Conservation (phyloP, 164 flowering plant species). For the Annona cherimola region DNA sequence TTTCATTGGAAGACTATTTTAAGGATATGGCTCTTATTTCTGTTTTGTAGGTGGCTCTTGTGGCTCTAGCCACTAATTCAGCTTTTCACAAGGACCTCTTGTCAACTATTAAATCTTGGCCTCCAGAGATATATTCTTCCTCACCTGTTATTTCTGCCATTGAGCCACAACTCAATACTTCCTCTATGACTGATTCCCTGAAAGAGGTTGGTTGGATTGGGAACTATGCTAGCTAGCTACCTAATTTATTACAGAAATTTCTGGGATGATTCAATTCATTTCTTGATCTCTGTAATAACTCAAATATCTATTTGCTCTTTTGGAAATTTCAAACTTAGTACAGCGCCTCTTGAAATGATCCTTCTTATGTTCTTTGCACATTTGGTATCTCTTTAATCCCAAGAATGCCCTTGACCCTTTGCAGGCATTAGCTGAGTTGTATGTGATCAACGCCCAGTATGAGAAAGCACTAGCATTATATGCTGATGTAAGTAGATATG, state of each 20-base stretch:
- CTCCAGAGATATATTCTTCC: slow-evolving; percentile 73
- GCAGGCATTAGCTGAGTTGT: slow-evolving; percentile 93
- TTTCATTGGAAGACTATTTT: background rate
- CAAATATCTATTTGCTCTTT: too few species aligned
- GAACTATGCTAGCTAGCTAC: too few species aligned
- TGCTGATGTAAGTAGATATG: slow-evolving; percentile 80
- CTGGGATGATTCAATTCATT: too few species aligned
- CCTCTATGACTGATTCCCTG: slow-evolving; percentile 83
- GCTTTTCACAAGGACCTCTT: slow-evolving; percentile 80
- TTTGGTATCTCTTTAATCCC: background rate
- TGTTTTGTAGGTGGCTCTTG: slow-evolving; percentile 74
- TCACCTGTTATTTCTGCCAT: slow-evolving; percentile 83
- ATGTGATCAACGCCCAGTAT: slow-evolving; percentile 73
- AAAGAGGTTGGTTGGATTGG: slow-evolving; percentile 54
- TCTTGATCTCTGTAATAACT: too few species aligned
- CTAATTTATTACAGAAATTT: too few species aligned
- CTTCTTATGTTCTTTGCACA: background rate
- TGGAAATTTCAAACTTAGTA: too few species aligned
- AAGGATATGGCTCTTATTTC: slow-evolving; percentile 5
- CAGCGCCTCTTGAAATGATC: too few species aligned
- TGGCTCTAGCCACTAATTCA: slow-evolving; percentile 85
- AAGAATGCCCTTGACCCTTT: slow-evolving; percentile 5
- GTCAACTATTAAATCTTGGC: slow-evolving; percentile 87
- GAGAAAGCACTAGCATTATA: slow-evolving; percentile 83
- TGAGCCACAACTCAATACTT: slow-evolving; percentile 86